These are phyloP conservation scores for Diaporthe sp. DNA, from an alignment of 2,329 filamentous ascomycete genomes.

Conservation along the genomic window DNA sequence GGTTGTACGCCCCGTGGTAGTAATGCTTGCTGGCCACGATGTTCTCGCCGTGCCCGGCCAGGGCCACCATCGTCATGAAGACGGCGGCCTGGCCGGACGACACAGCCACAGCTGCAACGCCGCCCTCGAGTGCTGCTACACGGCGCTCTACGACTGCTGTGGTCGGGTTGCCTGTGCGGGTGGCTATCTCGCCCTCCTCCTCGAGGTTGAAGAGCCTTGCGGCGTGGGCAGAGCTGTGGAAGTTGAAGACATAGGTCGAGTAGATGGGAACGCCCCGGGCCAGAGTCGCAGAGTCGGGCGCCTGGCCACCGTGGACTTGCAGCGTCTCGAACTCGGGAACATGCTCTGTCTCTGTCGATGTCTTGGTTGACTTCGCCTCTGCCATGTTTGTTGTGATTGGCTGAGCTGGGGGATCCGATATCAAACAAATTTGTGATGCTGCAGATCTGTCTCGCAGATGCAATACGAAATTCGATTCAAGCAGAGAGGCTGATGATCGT, in stretches of 20 bases:
- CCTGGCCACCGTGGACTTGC: constrained; percentile 72
- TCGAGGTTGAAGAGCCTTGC: constrained; percentile 33
- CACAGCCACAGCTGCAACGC: neutral
- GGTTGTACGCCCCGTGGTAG: constrained; percentile 61
- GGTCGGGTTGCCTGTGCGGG: constrained; percentile 24
- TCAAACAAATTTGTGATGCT: neutral
- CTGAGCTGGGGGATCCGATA: neutral
- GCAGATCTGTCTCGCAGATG: neutral
- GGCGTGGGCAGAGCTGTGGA: constrained; percentile 46
- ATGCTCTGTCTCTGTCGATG: neutral
- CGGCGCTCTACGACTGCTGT: constrained; percentile 64
- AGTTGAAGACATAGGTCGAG: constrained; percentile 76
- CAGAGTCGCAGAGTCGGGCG: constrained; percentile 74
- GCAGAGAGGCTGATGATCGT: neutral
- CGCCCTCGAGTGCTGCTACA: constrained; percentile 72
- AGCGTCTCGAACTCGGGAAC: constrained; percentile 63
- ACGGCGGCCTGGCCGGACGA: constrained; percentile 14
- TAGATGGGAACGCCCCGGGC: constrained; percentile 79
- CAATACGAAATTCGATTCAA: neutral
- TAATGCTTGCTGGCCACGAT: constrained; percentile 3
- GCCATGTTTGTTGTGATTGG: neutral
- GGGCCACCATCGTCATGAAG: constrained; percentile 8
- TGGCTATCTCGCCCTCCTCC: constrained; percentile 33
- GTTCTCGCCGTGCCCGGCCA: neutral
- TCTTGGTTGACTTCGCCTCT: neutral